Conservation (phyloP, 1,284 basidiomycete genomes). For the Melanopsichium pennsylvanicum region DNA sequence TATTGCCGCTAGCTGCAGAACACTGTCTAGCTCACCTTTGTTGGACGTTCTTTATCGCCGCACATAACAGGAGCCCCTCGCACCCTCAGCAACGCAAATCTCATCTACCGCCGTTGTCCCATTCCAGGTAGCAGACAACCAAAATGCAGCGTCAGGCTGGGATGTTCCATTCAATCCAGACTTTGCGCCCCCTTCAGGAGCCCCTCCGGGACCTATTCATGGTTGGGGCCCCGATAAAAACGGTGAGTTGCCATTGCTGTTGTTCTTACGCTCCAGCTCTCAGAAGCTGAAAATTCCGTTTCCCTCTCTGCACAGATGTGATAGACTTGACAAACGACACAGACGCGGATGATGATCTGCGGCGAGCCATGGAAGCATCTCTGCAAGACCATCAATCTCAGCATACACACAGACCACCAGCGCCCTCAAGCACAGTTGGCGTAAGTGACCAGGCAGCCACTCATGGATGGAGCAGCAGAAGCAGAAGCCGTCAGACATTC, state of each 20-base stretch:
- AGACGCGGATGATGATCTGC: conserved; percentile 37
- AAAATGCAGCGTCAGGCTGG: conserved; percentile 14
- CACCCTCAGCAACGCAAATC: conserved; percentile 3
- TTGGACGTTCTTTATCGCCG: background rate
- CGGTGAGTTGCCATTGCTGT: background rate
- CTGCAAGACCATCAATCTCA: conserved; percentile 34
- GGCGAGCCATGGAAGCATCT: conserved; percentile 39
- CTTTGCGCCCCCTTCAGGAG: conserved; percentile 24
- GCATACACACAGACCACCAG: conserved; percentile 19
- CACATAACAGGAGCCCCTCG: conserved; percentile 3
- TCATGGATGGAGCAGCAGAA: background rate
- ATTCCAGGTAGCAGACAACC: conserved; percentile 1
- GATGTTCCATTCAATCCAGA: conserved; percentile 7
- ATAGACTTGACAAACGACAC: conserved; percentile 42
- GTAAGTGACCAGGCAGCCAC: conserved; percentile 19
- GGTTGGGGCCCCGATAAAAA: conserved; percentile 18
- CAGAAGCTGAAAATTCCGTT: background rate
- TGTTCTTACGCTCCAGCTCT: background rate
- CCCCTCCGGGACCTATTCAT: conserved; percentile 4
- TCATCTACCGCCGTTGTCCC: conserved; percentile 19
- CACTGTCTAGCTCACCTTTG: background rate
- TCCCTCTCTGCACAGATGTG: conserved; percentile 5
- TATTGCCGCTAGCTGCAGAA: too few relatives aligned
- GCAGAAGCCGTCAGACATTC: background rate
- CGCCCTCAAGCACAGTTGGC: conserved; percentile 33